Evolutionary conservation across 2,329 filamentous ascomycete species (phyloP), one percentile per base, ranked within the genome.

Genomic region (Ophiocordyceps sinensis): DNA sequence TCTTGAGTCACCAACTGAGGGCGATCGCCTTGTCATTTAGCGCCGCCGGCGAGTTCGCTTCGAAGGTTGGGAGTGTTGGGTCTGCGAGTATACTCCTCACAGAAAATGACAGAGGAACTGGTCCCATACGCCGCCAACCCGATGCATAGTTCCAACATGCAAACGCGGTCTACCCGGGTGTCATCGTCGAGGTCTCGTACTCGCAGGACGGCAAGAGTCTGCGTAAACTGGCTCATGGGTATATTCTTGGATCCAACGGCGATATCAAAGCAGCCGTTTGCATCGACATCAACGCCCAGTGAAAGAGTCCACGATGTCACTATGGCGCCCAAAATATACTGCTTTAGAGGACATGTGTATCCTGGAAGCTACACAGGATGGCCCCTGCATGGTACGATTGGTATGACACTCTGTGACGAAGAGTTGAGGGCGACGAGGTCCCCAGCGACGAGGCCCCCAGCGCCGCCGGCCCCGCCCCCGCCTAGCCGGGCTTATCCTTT

Each of bases 171-270:
- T 51, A 45, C 21, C 48, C 46, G 6, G 42, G 43, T 5, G 43
- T 51, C 23, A 45, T 48, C 12, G 12, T 51, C 9, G 46, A 51
- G 36, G 43, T 51, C 11, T 47, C 44, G 11, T 48, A 46, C 23
- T 48, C 44, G 6, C 45, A 48, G 15, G 43, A 48, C 37, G 44
- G 45, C 26, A 48, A 47, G 38, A 13, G 43, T 19, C 39, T 49
- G 12, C 17, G 34, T n/a, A 47, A 39, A 32, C 17, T 49, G 11
- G 47, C 47, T 30, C 37, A 46, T 36, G 41, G 47, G 5, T 51
- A 51, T 21, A 51, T 51, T 28, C 31, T 45, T n/a, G 29, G 44
- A 38, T 45, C 45, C 2, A 44, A 47, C 14, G 45, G 47, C 15
- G 38, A 47, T 26, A 47, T 49, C 23, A 51, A 49, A 41, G 43